Base-by-base conservation (phyloP, 75 land plant genomes). In the Chamaecyparis obtusa region DNA sequence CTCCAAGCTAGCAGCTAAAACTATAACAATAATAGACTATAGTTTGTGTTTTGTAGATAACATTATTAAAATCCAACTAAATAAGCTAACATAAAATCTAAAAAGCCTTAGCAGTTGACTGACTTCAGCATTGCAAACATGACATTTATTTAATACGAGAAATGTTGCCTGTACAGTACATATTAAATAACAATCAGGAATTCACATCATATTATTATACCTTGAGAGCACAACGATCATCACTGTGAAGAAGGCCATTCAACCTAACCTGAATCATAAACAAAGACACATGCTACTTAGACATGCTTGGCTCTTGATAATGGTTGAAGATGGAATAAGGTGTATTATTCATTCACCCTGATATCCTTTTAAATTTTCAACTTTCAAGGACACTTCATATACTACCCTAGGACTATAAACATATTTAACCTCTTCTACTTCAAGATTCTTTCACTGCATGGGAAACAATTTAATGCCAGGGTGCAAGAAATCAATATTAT, bases 201-300 rank as follows among this genome's bases (percentile, higher is more conserved):
- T 81, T 51, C 33, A 35, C 74, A 44, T 71, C 93, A 51, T 17
- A 98, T 99, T 81, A 44, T 71, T 93, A 57, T 17, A 98, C 99
- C 97, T 97, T 97, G 35, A 98, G 55, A 35, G 97, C 99, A 93
- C 94, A 93, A 78, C 88, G 88, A 87, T 97, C 99, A 90, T 98
- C 97, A 81, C 90, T 90, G 90, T 98, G 97, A 32, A 98, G 90
- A 69, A 97, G 90, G 19, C 99, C 99, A 91, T 94, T 95, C 86
- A 98, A 82, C 81, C 90, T 93, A 15, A 98, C 95, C 99, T 98
- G 93, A 80, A 89, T 84, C 48, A n/a, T 16, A 35, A 30, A 11
- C 57, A 84, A 56, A 41, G 14, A 46, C 48, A 81, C 51, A 3
- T 27, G 32, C 54, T 81, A 30, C 15, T 81, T 81, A 81, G 30